Evolutionary conservation across 805 yeast species (phyloP).

Genomic region (Pichia scutulata): DNA sequence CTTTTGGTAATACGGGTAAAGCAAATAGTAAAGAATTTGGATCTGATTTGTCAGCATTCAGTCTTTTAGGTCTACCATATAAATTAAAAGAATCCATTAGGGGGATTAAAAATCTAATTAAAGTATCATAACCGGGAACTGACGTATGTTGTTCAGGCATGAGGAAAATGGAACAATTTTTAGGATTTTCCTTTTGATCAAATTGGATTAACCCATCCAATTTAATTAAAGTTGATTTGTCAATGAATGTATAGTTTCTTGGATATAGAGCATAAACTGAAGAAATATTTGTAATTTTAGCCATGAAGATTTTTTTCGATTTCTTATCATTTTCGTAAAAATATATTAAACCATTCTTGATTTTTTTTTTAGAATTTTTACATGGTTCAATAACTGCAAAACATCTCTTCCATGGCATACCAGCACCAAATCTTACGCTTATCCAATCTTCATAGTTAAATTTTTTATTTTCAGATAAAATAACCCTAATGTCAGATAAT

Average conservation of each 20-base stretch:
- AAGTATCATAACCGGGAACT: constrained; percentile 76
- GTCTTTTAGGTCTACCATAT: constrained; percentile 74
- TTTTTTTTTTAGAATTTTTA: constrained; percentile 36
- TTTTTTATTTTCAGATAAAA: constrained; percentile 70
- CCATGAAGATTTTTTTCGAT: constrained; percentile 68
- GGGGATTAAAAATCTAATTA: constrained; percentile 72
- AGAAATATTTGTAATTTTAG: constrained; percentile 60
- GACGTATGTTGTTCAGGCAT: constrained; percentile 84
- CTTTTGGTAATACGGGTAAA: constrained; percentile 73
- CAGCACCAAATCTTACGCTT: constrained; percentile 88
- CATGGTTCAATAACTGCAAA: constrained; percentile 83
- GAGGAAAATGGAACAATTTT: constrained; percentile 58
- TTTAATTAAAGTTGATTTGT: constrained; percentile 81
- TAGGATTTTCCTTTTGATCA: constrained; percentile 40
- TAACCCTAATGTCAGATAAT: constrained; percentile 76
- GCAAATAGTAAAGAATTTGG: constrained; percentile 65
- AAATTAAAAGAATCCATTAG: constrained; percentile 66
- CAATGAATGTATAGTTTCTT: constrained; percentile 70
- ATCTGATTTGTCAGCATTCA: constrained; percentile 67
- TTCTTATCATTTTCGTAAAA: constrained; percentile 79
- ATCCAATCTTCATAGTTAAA: constrained; percentile 92
- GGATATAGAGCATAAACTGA: constrained; percentile 91
- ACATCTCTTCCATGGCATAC: constrained; percentile 96
- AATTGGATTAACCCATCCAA: constrained; percentile 74
- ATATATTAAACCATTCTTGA: constrained; percentile 58